Conservation (phyloP, 345 rosid species). For the Mallotus nudiflorus region DNA sequence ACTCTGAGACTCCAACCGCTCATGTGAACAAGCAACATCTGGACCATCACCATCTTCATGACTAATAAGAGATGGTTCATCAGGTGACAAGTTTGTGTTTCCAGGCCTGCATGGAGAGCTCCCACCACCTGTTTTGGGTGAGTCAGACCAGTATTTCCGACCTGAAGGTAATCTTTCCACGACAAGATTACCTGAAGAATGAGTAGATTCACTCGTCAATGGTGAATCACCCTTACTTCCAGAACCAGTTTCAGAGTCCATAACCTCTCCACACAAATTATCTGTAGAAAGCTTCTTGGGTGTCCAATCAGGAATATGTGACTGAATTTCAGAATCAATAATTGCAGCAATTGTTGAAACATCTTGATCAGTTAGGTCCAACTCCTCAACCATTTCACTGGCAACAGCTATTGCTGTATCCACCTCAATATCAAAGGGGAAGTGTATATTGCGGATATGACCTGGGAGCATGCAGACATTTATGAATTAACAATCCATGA, state of each 20-base stretch:
- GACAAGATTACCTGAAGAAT: slow-evolving; percentile 41
- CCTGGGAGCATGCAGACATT: slow-evolving; percentile 43
- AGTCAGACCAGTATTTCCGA: slow-evolving; percentile 78
- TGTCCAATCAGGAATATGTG: slow-evolving; percentile 72
- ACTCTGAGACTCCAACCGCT: slow-evolving; percentile 15
- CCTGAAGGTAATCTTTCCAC: slow-evolving; percentile 87
- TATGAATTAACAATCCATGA: neutral
- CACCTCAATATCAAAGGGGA: slow-evolving; percentile 84
- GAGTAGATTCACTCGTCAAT: slow-evolving; percentile 18
- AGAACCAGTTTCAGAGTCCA: slow-evolving; percentile 23
- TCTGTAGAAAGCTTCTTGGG: slow-evolving; percentile 34
- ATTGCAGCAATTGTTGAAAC: slow-evolving; percentile 67
- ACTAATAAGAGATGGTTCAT: slow-evolving; percentile 21
- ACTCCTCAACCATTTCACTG: slow-evolving; percentile 91
- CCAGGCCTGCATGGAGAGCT: slow-evolving; percentile 42
- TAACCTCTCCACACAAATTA: slow-evolving; percentile 13
- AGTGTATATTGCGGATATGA: slow-evolving; percentile 82
- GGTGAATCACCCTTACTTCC: slow-evolving; percentile 34
- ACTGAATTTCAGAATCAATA: slow-evolving; percentile 74
- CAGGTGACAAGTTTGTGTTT: slow-evolving; percentile 28
- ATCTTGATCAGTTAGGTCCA: slow-evolving; percentile 91
- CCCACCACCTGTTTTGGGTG: slow-evolving; percentile 48
- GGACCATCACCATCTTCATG: slow-evolving; percentile 21
- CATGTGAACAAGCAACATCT: slow-evolving; percentile 18
- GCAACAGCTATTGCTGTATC: slow-evolving; percentile 90